phyloP scores from a whole-genome alignment of 176 grass and related monocot species.

The Lolium perenne region DNA sequence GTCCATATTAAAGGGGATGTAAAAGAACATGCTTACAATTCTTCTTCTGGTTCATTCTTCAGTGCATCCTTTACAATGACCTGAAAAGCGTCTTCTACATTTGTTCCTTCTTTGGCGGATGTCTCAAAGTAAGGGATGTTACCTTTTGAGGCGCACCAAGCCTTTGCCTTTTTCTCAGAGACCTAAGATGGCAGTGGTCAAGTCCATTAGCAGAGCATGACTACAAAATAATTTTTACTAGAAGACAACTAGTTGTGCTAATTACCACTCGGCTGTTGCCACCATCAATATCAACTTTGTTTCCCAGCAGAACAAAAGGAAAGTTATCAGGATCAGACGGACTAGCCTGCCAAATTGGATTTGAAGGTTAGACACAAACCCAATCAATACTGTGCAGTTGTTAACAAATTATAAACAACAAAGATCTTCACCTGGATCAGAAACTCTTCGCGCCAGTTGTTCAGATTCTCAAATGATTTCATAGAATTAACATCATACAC shows the following conservation, averaged over 20 bases:
- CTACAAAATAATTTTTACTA: slow-evolving; percentile 30
- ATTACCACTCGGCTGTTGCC: slow-evolving; percentile 79
- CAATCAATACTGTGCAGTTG: background rate
- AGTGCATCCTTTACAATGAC: slow-evolving; percentile 83
- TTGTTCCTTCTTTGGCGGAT: slow-evolving; percentile 83
- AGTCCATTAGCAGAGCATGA: slow-evolving; percentile 28
- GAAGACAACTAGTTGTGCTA: slow-evolving; percentile 5
- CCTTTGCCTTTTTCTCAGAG: slow-evolving; percentile 87
- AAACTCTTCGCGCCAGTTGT: slow-evolving; percentile 94
- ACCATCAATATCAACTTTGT: slow-evolving; percentile 83
- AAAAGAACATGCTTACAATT: slow-evolving; percentile 62
- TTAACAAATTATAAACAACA: background rate
- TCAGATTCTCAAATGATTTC: slow-evolving; percentile 92
- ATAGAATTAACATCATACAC: slow-evolving; percentile 87
- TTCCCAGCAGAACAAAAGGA: slow-evolving; percentile 84
- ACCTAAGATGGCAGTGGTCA: slow-evolving; percentile 55
- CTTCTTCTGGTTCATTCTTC: slow-evolving; percentile 89
- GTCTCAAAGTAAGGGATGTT: slow-evolving; percentile 92
- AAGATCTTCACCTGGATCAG: slow-evolving; percentile 71
- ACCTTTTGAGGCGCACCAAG: slow-evolving; percentile 85
- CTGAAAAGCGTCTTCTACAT: slow-evolving; percentile 89
- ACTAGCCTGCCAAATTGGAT: slow-evolving; percentile 60
- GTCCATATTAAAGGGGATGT: background rate
- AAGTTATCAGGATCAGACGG: slow-evolving; percentile 90
- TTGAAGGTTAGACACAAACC: slow-evolving; percentile 31